These are phyloP conservation scores for Pyronema domesticum DNA, from an alignment of 495 filamentous ascomycete genomes.

Conservation along the genomic window DNA sequence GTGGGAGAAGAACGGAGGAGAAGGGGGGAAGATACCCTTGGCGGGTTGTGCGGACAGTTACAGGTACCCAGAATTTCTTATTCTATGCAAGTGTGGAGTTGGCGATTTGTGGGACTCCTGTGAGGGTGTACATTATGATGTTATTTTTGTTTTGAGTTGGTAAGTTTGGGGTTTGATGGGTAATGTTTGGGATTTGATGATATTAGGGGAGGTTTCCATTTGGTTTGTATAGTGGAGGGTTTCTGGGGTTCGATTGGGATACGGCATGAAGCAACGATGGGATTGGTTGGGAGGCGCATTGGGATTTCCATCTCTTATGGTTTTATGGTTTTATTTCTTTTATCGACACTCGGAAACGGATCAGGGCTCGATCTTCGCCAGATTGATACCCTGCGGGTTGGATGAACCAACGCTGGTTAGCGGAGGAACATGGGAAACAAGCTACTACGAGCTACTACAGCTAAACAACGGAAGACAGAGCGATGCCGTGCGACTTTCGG, in stretches of 20 bases:
- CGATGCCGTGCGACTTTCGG: too few species aligned
- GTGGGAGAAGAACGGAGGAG: too few species aligned
- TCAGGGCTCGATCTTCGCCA: not conserved
- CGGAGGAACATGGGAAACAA: too few species aligned
- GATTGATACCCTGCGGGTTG: too few species aligned
- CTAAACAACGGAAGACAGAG: too few species aligned
- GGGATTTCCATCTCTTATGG: slow-evolving; percentile 15
- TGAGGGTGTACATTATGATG: slow-evolving; percentile 22
- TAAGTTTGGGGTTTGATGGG: slow-evolving; percentile 7
- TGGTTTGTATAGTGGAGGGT: slow-evolving; percentile 22
- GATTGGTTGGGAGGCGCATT: slow-evolving; percentile 24
- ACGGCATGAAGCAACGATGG: slow-evolving; percentile 22
- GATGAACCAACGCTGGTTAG: too few species aligned
- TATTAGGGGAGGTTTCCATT: slow-evolving; percentile 9
- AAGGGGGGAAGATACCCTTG: too few species aligned
- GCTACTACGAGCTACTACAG: too few species aligned
- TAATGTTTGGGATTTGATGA: not conserved
- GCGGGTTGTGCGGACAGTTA: not conserved
- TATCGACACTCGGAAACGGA: not conserved
- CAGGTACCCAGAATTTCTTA: slow-evolving; percentile 10
- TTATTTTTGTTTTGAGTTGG: slow-evolving; percentile 22
- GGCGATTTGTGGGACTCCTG: slow-evolving; percentile 10
- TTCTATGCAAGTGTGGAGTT: slow-evolving; percentile 10
- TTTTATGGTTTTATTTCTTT: slow-evolving; percentile 11
- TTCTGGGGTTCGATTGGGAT: slow-evolving; percentile 15